A percentile compares a stretch with the other conserved stretches of the same genome.
Evolutionary conservation across 1,284 basidiomycete species (phyloP).

Genomic region (Sporisorium graminicola): DNA sequence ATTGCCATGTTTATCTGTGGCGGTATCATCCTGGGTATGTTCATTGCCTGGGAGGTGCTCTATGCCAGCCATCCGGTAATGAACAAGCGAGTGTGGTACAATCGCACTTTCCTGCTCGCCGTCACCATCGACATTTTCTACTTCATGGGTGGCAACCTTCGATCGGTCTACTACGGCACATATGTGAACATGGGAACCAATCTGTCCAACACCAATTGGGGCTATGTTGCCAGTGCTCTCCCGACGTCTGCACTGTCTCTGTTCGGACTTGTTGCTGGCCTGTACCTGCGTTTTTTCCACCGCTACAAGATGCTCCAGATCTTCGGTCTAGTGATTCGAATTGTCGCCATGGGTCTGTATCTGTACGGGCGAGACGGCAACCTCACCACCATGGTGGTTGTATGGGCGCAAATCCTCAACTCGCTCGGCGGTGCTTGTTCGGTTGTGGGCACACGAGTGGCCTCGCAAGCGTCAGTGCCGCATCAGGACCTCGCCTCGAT

Average conservation of each 20-base stretch:
- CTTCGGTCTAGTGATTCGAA: slow-evolving; percentile 26
- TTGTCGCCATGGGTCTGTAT: slow-evolving; percentile 31
- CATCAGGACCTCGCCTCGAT: slow-evolving; percentile 70
- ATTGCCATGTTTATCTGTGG: slow-evolving; percentile 72
- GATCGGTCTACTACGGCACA: slow-evolving; percentile 69
- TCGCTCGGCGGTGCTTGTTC: slow-evolving; percentile 62
- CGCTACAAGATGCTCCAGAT: slow-evolving; percentile 71
- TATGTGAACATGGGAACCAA: slow-evolving; percentile 70
- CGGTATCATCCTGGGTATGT: slow-evolving; percentile 69
- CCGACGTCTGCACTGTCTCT: slow-evolving; percentile 13
- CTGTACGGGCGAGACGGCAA: slow-evolving; percentile 30
- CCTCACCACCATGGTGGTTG: slow-evolving; percentile 27
- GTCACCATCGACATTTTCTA: slow-evolving; percentile 70
- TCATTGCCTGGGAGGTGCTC: slow-evolving; percentile 69
- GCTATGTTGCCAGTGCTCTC: slow-evolving; percentile 6
- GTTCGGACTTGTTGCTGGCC: slow-evolving; percentile 70
- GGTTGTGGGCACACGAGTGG: slow-evolving; percentile 70
- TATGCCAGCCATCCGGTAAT: slow-evolving; percentile 70
- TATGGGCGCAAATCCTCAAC: slow-evolving; percentile 56
- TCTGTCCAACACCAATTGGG: slow-evolving; percentile 21
- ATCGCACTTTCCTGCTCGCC: slow-evolving; percentile 64
- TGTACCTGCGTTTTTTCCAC: slow-evolving; percentile 70
- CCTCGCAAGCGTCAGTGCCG: slow-evolving; percentile 69
- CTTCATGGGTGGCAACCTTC: slow-evolving; percentile 69
- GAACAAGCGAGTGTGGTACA: slow-evolving; percentile 70